Evolutionary conservation across 2,329 filamentous ascomycete genomes (phyloP), one percentile per base, ranked within the genome.

Genomic region (Chaetomium sp.): DNA sequence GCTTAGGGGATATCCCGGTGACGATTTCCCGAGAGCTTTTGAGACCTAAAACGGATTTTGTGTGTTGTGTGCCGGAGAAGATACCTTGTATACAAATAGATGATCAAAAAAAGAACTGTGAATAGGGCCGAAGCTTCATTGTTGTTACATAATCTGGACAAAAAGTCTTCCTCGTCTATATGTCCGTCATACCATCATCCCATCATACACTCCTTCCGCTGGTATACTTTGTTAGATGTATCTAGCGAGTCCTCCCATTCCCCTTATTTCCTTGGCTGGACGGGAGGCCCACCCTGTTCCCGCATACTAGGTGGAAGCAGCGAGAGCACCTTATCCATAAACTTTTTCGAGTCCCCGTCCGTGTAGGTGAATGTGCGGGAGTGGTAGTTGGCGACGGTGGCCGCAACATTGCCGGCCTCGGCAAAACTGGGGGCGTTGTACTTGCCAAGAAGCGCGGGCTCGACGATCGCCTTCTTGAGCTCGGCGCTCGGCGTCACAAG

Each of bases 361-460:
- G 54, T 64, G 63, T 70, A 71, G 6, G 65, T 69, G 48, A 62
- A 64, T 9, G 73, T 69, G 41, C 68, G 65, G 44, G 54, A 61
- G 50, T 71, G 69, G 57, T 75, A 76, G 57, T 65, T 73, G 47
- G 62, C 64, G 56, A 74, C 57, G 32, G 61, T 62, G 6, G 56
- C 67, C 14, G 67, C 37, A 12, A 69, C 62, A 37, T 73, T 67
- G 7, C 43, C 47, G 0, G 62, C 33, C 1, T 68, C 65, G 5
- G 65, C 66, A 49, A 67, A 69, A 55, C 61, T 52, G 3, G 70
- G 66, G 1, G 62, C 59, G 12, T 67, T 61, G 60, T 76, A 73
- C 51, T 67, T 66, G 48, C 74, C 74, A 52, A 69, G 66, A 44
- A 77, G 59, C 3, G 68, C 65, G 38, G 67, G 57, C 57, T 72